Base-by-base conservation (phyloP, 192 early-diverging fungal species). In the Coemansia sp. region DNA sequence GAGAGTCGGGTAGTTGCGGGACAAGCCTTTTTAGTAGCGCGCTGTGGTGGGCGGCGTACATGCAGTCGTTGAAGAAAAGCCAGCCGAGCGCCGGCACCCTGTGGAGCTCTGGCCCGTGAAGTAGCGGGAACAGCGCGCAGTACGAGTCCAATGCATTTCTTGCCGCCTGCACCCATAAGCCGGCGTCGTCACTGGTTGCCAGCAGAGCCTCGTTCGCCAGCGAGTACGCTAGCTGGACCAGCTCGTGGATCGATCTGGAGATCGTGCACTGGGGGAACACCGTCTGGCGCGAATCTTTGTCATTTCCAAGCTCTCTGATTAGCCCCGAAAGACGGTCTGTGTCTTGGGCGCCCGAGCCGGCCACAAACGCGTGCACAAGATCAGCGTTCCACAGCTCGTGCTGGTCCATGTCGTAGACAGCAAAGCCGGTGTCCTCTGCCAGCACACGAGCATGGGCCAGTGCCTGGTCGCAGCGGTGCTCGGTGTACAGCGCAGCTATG, bases 41-140 rank as follows among this genome's bases (percentile, higher is more conserved):
- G 1, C 64, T 59, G 52, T 81, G 79, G 71, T 82, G 74, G 4
- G 79, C 70, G n/a, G 65, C 71, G 41, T 82, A 82, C 67, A 82
- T 39, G 51, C 74, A 76, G 79, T 76, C 79, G 61, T 73, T 76
- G 68, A 64, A 59, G 52, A 73, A 74, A 65, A 73, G 79, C 71
- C 74, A 82, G 14, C 70, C 74, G 17, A 82, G 62, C 51, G 74
- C 70, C 1, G 79, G 79, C 1, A 73, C 60, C 32, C 39, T 68
- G 17, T 54, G 59, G 7, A 81, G 68, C 67, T 76, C 66, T 8
- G 70, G 37, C 9, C 65, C 60, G 20, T 81, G 79, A 2, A 81
- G 55, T n/a, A 51, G 54, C 20, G 63, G 61, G 28, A 70, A 73
- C 51, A 81, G 61, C 51, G 58, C 67, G 33, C 65, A 32, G 52